Evolutionary conservation across 2,329 filamentous ascomycete genomes (phyloP), one percentile per base, ranked within the genome.

Genomic region (Sporothrix mexicana): DNA sequence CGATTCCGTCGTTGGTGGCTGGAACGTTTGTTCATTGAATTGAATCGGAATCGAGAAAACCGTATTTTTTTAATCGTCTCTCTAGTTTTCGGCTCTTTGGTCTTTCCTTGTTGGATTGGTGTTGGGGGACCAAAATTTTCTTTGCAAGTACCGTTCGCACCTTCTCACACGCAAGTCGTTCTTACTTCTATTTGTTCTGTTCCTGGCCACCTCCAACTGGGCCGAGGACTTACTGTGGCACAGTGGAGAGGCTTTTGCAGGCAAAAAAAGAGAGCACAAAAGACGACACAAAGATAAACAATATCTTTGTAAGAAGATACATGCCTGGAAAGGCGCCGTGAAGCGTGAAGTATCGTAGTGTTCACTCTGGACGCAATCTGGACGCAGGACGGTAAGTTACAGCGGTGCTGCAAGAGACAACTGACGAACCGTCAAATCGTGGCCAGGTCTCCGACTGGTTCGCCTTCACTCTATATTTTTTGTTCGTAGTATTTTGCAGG

Each of bases 211-310:
- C 30, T 3, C 30, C 36, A 20, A 30, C 23, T 12, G 59, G 20
- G 30, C 36, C 61, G 41, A 66, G 36, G 36, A 4, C 41, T 17
- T 20, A 12, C n/a, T 25, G 61, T 64, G 61, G 61, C 61, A 64
- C 61, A 17, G 57, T 62, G 57, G 55, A n/a, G 55, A 59, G 55
- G 36, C 36, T 20, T 62, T 43, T 59, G 25, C 57, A 62, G 57
- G 57, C 57, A 12, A 62, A 20, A 20, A 62, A 10, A 20, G 3
- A 66, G 2, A 17, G 13, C 30, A 36, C 30, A 36, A 36, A 2
- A 36, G 30, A 36, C 30, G 3, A 36, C 30, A 36, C 30, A 36
- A 36, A 36, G 30, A 36, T 36, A 7, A 36, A 36, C 30, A 36
- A 61, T 9, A 36, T 17, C 15, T 55, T 20, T 55, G 51, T 25